Conservation (phyloP, 768 basidiomycete genomes). For the Tulasnella sp. region DNA sequence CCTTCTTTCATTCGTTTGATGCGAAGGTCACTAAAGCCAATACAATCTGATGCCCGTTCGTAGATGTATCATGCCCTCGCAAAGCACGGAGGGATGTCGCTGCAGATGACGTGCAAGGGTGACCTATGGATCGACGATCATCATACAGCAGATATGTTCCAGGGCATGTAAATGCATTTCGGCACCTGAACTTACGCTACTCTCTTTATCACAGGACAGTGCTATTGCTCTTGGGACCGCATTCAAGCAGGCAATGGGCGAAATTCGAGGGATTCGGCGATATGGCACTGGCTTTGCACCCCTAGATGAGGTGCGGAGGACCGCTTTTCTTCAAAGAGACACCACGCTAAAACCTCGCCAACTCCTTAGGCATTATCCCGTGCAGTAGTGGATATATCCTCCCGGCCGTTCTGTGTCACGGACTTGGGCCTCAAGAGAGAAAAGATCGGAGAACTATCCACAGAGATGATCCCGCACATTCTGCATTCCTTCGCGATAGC, state of each 20-base stretch:
- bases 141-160: conserved; percentile 83
- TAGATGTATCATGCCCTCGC: conserved; percentile 99
- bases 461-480: conserved; percentile 98
- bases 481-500: conserved; percentile 98
- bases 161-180: not conserved
- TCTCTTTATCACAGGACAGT: conserved; percentile 66
- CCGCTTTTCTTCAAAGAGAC: not conserved
- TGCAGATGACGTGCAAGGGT: conserved; percentile 88
- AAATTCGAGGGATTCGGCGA: conserved; percentile 89
- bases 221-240: conserved; percentile 86
- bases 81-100: conserved; percentile 93
- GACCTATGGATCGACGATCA: conserved; percentile 99
- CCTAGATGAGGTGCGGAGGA: conserved; percentile 78
- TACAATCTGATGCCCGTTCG: not conserved
- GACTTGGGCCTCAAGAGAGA: conserved; percentile 86
- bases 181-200: not conserved
- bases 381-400: conserved; percentile 98
- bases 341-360: conserved; percentile 12
- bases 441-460: conserved; percentile 92
- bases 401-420: conserved; percentile 92
- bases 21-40: not conserved
- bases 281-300: conserved; percentile 98
- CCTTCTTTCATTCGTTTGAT: not conserved
- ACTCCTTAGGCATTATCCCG: conserved; percentile 79
- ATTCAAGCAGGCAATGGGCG: conserved; percentile 94